Conservation (phyloP, 2,329 filamentous ascomycete genomes). For the Aureobasidium sp. region DNA sequence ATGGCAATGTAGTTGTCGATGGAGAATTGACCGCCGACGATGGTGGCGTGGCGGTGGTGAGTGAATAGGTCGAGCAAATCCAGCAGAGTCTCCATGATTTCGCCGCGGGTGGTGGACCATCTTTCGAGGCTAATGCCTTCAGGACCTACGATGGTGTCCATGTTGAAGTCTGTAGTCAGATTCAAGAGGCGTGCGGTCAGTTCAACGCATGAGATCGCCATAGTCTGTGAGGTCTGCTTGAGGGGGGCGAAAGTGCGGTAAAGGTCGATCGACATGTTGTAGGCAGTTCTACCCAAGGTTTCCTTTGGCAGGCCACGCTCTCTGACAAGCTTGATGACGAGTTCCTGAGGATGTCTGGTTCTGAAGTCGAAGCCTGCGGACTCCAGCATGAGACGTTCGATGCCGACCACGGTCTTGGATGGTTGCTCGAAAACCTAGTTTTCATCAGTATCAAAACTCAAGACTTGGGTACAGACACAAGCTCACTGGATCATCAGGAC, state of each 20-base stretch:
- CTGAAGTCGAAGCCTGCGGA: slow-evolving; percentile 90
- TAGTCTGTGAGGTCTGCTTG: slow-evolving; percentile 79
- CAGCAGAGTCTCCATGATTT: slow-evolving; percentile 67
- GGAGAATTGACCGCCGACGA: slow-evolving; percentile 62
- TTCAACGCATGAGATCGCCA: slow-evolving; percentile 76
- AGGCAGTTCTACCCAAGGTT: slow-evolving; percentile 58
- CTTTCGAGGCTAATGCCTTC: slow-evolving; percentile 38
- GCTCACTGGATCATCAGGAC: slow-evolving; percentile 69
- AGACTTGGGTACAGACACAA: slow-evolving; percentile 20
- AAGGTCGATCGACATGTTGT: slow-evolving; percentile 76
- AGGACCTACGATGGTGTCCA: slow-evolving; percentile 39
- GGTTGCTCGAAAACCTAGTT: slow-evolving; percentile 69
- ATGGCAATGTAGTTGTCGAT: slow-evolving; percentile 75
- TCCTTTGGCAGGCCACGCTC: slow-evolving; percentile 4
- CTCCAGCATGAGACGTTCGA: slow-evolving; percentile 90
- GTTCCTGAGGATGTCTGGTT: slow-evolving; percentile 76
- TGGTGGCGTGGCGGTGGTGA: slow-evolving; percentile 66
- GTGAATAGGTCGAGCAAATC: slow-evolving; percentile 91
- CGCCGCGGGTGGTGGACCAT: slow-evolving; percentile 36
- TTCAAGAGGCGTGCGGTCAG: slow-evolving; percentile 61
- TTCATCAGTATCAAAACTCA: background rate
- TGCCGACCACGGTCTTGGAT: slow-evolving; percentile 73
- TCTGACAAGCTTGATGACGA: slow-evolving; percentile 63
- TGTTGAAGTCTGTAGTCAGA: slow-evolving; percentile 35
- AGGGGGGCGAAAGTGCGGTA: slow-evolving; percentile 90